Conservation (phyloP, 2,329 filamentous ascomycete species). For the Sporothrix inflata region DNA sequence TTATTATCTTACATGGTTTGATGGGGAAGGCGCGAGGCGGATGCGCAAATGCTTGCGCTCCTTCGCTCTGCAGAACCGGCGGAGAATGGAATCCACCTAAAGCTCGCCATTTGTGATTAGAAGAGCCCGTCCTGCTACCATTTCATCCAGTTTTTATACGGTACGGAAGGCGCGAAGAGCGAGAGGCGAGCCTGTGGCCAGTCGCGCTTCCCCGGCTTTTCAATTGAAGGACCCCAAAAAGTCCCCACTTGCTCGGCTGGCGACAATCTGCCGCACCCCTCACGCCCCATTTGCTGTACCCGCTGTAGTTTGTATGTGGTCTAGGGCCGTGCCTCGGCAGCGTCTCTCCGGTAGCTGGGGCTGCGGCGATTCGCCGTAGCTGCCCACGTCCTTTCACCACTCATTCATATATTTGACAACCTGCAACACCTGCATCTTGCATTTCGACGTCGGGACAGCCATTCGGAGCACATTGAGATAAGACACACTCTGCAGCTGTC, state of each 20-base stretch:
- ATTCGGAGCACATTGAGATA: not conserved
- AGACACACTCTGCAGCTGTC: not conserved
- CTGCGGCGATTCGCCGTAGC: conserved; percentile 8
- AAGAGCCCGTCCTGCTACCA: not conserved
- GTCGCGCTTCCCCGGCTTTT: conserved; percentile 14
- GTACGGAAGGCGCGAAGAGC: not conserved
- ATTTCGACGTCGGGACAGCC: not conserved
- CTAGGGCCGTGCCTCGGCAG: conserved; percentile 24
- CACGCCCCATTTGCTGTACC: not conserved
- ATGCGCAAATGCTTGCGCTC: not conserved
- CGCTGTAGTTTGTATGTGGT: conserved; percentile 1
- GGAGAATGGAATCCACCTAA: not conserved
- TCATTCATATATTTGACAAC: not conserved
- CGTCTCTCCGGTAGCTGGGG: conserved; percentile 17
- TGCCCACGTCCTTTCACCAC: not conserved
- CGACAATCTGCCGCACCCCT: conserved; percentile 21
- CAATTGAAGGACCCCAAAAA: not conserved
- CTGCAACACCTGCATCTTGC: not conserved
- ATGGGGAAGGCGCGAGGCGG: not conserved
- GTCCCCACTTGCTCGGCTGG: conserved; percentile 14
- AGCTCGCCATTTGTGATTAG: not conserved
- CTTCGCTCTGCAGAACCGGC: not conserved
- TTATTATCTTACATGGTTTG: not conserved
- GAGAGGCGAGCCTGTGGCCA: not conserved
- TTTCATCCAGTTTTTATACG: too few species aligned